phyloP scores from a whole-genome alignment of 2,329 filamentous ascomycete genomes.

The Pleoardoris graminearum region DNA sequence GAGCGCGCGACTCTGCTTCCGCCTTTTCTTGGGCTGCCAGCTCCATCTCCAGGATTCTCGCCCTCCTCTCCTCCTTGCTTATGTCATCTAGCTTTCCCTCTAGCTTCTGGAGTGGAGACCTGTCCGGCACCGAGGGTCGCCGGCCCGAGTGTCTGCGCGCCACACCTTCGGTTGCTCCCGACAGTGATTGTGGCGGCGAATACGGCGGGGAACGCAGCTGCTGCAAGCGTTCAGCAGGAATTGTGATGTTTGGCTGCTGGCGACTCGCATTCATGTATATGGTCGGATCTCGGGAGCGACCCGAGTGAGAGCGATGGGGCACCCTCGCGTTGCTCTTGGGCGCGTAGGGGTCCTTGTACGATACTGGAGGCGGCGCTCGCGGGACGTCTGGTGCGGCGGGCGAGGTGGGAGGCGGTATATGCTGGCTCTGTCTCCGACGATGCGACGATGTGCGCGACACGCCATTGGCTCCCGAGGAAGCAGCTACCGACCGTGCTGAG shows the following conservation, averaged over 20 bases:
- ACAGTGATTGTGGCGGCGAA: constrained; percentile 33
- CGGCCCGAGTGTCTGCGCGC: constrained; percentile 24
- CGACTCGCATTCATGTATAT: constrained; percentile 41
- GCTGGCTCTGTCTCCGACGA: constrained; percentile 38
- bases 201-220: constrained; percentile 39
- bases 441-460: constrained; percentile 30
- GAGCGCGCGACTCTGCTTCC: constrained; percentile 46
- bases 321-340: constrained; percentile 30
- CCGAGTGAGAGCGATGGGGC: constrained; percentile 31
- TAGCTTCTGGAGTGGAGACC: constrained; percentile 89
- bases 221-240: constrained; percentile 35
- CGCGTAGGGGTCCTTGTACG: constrained; percentile 45
- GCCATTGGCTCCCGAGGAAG: constrained; percentile 23
- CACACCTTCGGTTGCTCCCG: constrained; percentile 27
- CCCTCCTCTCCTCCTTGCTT: constrained; percentile 93
- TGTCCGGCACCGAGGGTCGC: constrained; percentile 70
- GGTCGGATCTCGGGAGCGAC: constrained; percentile 37
- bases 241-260: constrained; percentile 40
- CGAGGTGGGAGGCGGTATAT: constrained; percentile 31
- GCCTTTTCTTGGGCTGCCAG: constrained; percentile 67
- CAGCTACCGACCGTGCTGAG: constrained; percentile 30
- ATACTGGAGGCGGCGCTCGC: constrained; percentile 57
- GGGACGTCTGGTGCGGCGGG: constrained; percentile 64
- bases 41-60: constrained; percentile 81
- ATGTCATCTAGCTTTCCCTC: constrained; percentile 90